Conservation (phyloP, 2,329 filamentous ascomycete genomes). For the Pseudogymnoascus sp. region DNA sequence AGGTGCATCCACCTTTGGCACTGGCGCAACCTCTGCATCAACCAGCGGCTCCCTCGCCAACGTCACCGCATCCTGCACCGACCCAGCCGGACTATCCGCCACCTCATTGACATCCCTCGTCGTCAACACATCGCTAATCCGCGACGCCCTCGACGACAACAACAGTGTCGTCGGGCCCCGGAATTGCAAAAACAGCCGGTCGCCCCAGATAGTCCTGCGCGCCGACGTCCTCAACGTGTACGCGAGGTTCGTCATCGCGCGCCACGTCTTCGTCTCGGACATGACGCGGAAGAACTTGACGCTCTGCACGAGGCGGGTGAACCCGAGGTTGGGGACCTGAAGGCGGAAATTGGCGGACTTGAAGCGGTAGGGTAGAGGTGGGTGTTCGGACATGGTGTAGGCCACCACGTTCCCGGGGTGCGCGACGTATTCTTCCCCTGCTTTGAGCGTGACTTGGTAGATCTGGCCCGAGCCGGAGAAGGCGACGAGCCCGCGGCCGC, state of each 20-base stretch:
- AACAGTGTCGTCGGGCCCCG: slow-evolving; percentile 78
- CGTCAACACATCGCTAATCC: slow-evolving; percentile 70
- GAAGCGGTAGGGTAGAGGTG: slow-evolving; percentile 79
- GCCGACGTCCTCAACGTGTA: slow-evolving; percentile 68
- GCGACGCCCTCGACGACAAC: slow-evolving; percentile 76
- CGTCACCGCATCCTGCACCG: slow-evolving; percentile 52
- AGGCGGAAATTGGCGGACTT: slow-evolving; percentile 67
- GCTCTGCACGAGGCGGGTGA: slow-evolving; percentile 57
- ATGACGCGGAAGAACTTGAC: slow-evolving; percentile 66
- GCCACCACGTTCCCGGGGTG: slow-evolving; percentile 89
- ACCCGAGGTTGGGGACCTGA: slow-evolving; percentile 63
- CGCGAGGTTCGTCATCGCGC: slow-evolving; percentile 52
- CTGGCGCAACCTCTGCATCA: slow-evolving; percentile 19
- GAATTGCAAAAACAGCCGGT: slow-evolving; percentile 86
- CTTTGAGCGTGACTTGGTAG: slow-evolving; percentile 72
- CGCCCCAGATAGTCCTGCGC: slow-evolving; percentile 83
- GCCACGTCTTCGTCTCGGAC: slow-evolving; percentile 65
- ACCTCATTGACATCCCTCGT: slow-evolving; percentile 81
- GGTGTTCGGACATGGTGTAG: slow-evolving; percentile 67
- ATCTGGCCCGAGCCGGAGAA: slow-evolving; percentile 81
- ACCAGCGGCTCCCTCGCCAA: slow-evolving; percentile 33
- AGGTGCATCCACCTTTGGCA: slow-evolving; percentile 29
- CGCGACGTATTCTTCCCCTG: slow-evolving; percentile 82
- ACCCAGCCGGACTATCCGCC: slow-evolving; percentile 70
- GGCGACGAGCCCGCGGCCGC: slow-evolving; percentile 78